Evolutionary conservation across 2,329 filamentous ascomycete genomes (phyloP).

Genomic region (Aspergillus aculeatinus): DNA sequence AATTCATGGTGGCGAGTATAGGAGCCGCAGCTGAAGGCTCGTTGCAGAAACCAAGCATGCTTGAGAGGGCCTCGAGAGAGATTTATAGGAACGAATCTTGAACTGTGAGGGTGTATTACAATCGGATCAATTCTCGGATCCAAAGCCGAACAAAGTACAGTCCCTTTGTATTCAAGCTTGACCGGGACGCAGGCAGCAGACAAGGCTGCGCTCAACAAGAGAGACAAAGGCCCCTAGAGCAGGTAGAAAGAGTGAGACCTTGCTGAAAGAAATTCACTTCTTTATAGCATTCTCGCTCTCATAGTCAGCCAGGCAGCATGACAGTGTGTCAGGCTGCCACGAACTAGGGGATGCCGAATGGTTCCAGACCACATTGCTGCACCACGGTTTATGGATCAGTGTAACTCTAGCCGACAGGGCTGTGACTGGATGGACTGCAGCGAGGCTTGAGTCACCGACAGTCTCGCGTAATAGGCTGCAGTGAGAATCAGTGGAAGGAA

Average conservation of each 20-base stretch:
- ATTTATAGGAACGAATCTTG: background rate
- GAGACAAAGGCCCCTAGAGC: background rate
- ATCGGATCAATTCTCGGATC: background rate
- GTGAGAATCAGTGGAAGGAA: background rate
- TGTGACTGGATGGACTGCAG: background rate
- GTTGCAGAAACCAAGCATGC: background rate
- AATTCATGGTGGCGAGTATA: constrained; percentile 9
- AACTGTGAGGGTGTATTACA: background rate
- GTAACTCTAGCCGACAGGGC: background rate
- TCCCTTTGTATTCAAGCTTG: too few species aligned
- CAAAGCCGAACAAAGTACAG: background rate
- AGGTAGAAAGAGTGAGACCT: background rate
- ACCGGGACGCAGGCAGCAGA: background rate
- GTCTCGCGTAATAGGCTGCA: background rate
- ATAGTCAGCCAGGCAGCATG: background rate
- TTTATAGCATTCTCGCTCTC: background rate
- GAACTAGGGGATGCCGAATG: background rate
- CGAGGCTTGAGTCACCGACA: background rate
- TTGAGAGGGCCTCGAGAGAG: background rate
- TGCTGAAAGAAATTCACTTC: background rate
- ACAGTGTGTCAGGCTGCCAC: background rate
- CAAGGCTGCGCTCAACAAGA: background rate
- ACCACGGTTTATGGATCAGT: background rate
- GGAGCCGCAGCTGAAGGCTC: background rate
- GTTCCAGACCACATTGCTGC: background rate